Evolutionary conservation across 495 filamentous ascomycete genomes (phyloP).

Genomic region (Penicillium atrosanguineum): DNA sequence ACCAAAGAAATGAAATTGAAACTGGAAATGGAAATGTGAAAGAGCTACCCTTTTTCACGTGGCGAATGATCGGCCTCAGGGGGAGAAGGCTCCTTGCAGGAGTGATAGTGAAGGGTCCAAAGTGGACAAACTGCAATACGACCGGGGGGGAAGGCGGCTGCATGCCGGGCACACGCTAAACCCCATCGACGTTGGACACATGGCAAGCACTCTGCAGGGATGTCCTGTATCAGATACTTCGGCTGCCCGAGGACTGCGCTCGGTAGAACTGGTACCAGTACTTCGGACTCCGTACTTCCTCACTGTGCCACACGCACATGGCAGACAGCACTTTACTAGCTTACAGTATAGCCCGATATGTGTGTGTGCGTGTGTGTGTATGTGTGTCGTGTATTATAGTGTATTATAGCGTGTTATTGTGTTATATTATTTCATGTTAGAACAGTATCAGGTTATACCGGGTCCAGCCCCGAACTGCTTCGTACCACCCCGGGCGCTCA

Average conservation of each 20-base stretch:
- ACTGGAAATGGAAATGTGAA: no score
- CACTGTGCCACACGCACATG: background rate
- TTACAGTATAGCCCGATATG: background rate
- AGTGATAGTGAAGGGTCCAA: background rate
- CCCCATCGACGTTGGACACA: conserved; percentile 17
- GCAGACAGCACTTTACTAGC: background rate
- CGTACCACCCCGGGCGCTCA: conserved; percentile 14
- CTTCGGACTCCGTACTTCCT: background rate
- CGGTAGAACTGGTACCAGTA: background rate
- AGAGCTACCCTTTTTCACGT: background rate
- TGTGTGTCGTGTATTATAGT: no score
- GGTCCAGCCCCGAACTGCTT: background rate
- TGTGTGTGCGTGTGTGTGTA: no score
- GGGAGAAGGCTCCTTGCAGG: background rate
- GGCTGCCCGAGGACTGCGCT: background rate
- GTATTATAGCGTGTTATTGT: background rate
- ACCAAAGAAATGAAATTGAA: no score
- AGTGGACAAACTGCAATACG: conserved; percentile 8
- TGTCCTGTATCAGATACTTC: background rate
- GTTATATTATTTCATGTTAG: no score
- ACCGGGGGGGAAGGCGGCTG: conserved; percentile 11
- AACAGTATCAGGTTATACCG: background rate
- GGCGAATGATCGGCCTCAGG: background rate
- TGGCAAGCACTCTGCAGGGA: conserved; percentile 8
- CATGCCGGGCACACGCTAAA: conserved; percentile 1